Evolutionary conservation across 2,329 filamentous ascomycete species (phyloP), one percentile per base, ranked within the genome.

Genomic region (Claviceps pazoutovae): DNA sequence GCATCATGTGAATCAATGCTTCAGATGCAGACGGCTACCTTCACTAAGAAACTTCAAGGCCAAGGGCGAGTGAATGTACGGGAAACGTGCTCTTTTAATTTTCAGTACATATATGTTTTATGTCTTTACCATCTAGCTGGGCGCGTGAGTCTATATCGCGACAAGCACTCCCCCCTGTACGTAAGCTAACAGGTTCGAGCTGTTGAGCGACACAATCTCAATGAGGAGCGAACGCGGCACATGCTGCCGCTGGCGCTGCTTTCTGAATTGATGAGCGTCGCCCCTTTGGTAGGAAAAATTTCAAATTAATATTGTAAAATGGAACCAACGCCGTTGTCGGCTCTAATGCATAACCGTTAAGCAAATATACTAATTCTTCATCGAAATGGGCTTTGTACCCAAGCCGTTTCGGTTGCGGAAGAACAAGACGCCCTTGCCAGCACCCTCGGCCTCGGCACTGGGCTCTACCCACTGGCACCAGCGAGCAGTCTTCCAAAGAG

Each of bases 381-480:
- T 53, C 16, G 56, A 54, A 21, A 60, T 59, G 36, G 68, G 68
- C 57, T 64, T 64, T 36, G 82, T 71, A 58, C 93, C 93, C 23
- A 95, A 72, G 19, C 88, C 86, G 71, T 97, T 98, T 61, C 78
- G 78, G 78, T 98, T 98, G 65, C 91, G 83, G 84, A 86, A 98
- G 80, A 98, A 96, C 51, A 95, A 71, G 34, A 98, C 84, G 56
- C 85, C 83, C 74, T 88, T 85, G 66, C 82, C 84, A 61, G 90
- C 83, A 37, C 88, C 91, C 64, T 82, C 70, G 49, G 89, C 86
- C 51, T 81, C 88, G 61, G 82, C 85, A 63, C 82, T 89, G 52
- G 90, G 88, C 82, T 98, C 93, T 56, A 98, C 90, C 88, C 89
- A 98, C 70, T 97, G 89, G 79, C 93, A 98, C 81, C 78, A 82